A percentile compares a stretch with the other conserved stretches of the same genome.
Conservation (phyloP, 23 red algal species). For the Gracilaria domingensis region DNA sequence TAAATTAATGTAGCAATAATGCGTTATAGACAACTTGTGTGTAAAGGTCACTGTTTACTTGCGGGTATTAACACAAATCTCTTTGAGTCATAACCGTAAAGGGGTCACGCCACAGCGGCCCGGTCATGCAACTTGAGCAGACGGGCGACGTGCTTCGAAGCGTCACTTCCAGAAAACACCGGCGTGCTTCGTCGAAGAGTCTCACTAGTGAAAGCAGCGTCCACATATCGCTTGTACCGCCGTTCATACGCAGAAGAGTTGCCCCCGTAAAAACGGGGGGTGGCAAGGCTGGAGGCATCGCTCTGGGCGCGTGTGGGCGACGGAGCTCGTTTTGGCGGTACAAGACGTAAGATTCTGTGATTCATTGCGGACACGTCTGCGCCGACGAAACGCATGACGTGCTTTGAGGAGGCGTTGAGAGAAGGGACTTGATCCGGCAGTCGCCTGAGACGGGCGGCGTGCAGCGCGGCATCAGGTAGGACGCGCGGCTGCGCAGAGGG, state of each 20-base stretch:
- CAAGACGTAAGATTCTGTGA: constrained; percentile 13
- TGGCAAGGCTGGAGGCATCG: not conserved
- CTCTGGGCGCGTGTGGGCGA: not conserved
- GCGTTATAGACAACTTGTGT: too few relatives aligned
- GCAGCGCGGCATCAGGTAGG: not conserved
- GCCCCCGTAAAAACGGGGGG: constrained; percentile 29
- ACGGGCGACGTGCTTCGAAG: constrained; percentile 2
- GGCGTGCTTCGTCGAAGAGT: not conserved
- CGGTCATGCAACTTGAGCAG: constrained; percentile 28
- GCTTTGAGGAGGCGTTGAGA: not conserved
- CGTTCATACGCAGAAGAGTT: constrained; percentile 7
- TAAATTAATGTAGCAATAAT: too few relatives aligned
- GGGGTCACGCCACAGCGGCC: not conserved
- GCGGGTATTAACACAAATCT: not conserved
- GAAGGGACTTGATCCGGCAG: constrained; percentile 12
- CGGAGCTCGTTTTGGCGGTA: not conserved
- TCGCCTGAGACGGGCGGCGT: constrained; percentile 34
- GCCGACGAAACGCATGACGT: constrained; percentile 16
- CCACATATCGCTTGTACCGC: constrained; percentile 37
- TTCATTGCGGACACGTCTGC: constrained; percentile 25
- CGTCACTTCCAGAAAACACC: constrained; percentile 45
- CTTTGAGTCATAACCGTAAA: not conserved
- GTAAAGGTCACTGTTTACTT: not conserved
- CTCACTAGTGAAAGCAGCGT: not conserved
- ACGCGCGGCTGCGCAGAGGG: not conserved